phyloP scores from a whole-genome alignment of 2,329 filamentous ascomycete species.

The Sporothrix phasma region DNA sequence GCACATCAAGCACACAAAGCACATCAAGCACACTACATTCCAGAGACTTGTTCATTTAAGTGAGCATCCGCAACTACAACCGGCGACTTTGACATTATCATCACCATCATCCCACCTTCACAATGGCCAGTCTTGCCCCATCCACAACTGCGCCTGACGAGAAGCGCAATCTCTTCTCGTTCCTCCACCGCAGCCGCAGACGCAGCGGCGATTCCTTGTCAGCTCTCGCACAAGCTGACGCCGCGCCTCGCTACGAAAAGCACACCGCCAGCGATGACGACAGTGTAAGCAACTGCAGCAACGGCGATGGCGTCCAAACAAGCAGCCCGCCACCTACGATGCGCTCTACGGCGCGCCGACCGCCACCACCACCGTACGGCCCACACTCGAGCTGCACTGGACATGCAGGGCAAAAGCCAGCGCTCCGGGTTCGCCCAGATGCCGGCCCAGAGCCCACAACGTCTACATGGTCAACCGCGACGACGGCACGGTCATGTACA shows the following conservation, averaged over 20 bases:
- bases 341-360: constrained; percentile 14
- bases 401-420: constrained; percentile 34
- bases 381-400: constrained; percentile 37
- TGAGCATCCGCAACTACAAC: neutral
- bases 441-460: constrained; percentile 29
- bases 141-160: neutral
- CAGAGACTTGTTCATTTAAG: neutral
- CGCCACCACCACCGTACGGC: constrained; percentile 17
- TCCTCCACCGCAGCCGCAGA: neutral
- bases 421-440: constrained; percentile 33
- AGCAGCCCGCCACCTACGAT: constrained; percentile 16
- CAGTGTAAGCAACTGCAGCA: neutral
- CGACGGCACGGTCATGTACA: neutral
- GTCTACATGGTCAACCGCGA: constrained; percentile 32
- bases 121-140: neutral
- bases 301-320: neutral
- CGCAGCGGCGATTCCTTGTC: neutral
- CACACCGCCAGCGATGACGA: neutral
- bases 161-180: neutral
- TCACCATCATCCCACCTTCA: neutral
- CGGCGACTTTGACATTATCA: neutral
- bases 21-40: neutral
- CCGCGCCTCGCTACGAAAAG: neutral
- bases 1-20: neutral
- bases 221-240: neutral